Evolutionary conservation across 768 basidiomycete species (phyloP).

Genomic region (Amanita rubescens): DNA sequence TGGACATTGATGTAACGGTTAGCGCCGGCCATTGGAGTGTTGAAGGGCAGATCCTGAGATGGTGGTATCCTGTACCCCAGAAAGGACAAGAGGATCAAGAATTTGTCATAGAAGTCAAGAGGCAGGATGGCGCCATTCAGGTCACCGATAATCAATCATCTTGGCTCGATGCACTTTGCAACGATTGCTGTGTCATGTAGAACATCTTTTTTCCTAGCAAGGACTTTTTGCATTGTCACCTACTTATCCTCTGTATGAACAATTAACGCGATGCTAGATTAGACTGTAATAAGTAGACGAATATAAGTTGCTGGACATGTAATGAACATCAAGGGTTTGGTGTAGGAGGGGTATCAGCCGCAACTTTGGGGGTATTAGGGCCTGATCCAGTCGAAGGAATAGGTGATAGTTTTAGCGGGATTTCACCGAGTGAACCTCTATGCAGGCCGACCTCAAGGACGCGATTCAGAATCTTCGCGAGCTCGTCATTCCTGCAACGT

Average conservation of each 20-base stretch:
- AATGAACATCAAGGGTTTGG: background rate
- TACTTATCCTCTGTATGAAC: background rate
- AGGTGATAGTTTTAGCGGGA: conserved; percentile 43
- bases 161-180: conserved; percentile 3
- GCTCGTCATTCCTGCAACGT: conserved; percentile 50
- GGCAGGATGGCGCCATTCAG: conserved; percentile 22
- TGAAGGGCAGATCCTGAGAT: conserved; percentile 41
- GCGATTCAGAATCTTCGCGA: conserved; percentile 56
- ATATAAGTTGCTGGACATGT: background rate
- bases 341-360: background rate
- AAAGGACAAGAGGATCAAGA: conserved; percentile 24
- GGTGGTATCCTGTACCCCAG: conserved; percentile 45
- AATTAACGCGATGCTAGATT: background rate
- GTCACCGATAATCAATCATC: background rate
- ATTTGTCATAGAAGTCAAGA: conserved; percentile 26
- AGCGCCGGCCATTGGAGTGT: conserved; percentile 36
- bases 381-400: conserved; percentile 24
- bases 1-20: conserved; percentile 39
- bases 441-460: conserved; percentile 62
- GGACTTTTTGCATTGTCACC: background rate
- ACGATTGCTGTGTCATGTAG: conserved; percentile 2
- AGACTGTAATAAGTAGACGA: background rate
- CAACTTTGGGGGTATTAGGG: background rate
- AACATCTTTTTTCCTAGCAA: too few species aligned
- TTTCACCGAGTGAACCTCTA: conserved; percentile 54